Conservation (phyloP, 805 yeast genomes). For the Aciculoconidium aculeatum region DNA sequence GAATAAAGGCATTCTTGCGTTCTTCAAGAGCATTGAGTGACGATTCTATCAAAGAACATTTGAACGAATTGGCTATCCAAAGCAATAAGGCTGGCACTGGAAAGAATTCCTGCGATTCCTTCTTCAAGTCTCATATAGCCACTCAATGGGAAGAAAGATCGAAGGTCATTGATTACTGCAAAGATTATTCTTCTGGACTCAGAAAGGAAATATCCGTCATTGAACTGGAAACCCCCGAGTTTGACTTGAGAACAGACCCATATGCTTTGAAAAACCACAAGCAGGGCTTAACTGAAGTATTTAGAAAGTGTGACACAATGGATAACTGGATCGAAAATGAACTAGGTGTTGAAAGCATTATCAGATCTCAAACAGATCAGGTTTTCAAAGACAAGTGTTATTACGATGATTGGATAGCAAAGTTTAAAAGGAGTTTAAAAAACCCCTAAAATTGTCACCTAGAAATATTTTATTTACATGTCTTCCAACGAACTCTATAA, state of each 20-base stretch:
- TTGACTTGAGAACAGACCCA: conserved; percentile 33
- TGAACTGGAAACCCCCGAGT: conserved; percentile 5
- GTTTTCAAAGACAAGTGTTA: conserved; percentile 33
- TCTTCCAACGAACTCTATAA: too few relatives aligned
- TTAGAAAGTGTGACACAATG: conserved; percentile 20
- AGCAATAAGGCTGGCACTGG: conserved; percentile 4
- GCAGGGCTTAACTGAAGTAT: conserved; percentile 17
- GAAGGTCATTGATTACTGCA: conserved; percentile 26
- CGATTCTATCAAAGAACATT: conserved; percentile 33
- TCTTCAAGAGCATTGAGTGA: conserved; percentile 37
- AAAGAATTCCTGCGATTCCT: conserved; percentile 20
- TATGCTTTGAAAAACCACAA: conserved; percentile 27
- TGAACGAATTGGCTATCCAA: conserved; percentile 26
- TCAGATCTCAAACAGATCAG: conserved; percentile 25
- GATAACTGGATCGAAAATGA: conserved; percentile 36
- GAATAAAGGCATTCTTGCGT: conserved; percentile 33
- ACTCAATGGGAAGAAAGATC: conserved; percentile 35
- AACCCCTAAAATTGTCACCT: too few relatives aligned
- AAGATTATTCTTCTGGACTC: conserved; percentile 19
- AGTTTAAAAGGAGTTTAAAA: too few relatives aligned
- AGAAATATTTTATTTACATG: too few relatives aligned
- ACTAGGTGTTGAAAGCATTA: conserved; percentile 25
- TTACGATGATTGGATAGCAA: conserved; percentile 31
- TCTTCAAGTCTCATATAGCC: conserved; percentile 20
- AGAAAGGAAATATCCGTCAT: conserved; percentile 10